Evolutionary conservation across 2,329 filamentous ascomycete genomes (phyloP).

Genomic region (Fusarium sp.): DNA sequence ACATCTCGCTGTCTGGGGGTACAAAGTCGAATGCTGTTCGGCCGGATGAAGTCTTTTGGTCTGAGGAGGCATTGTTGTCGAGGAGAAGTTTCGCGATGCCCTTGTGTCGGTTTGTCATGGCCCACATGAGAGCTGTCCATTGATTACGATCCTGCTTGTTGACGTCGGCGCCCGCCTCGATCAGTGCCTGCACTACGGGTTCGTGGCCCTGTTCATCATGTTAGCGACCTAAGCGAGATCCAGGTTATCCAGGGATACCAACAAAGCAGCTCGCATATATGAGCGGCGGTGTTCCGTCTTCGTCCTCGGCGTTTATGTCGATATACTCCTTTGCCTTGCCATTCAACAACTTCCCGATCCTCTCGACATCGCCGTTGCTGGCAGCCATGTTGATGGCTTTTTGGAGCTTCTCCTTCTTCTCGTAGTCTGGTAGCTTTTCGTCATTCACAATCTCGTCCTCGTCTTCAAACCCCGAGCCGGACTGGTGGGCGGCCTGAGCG

Average conservation of each 20-base stretch:
- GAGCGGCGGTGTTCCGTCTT: slow-evolving; percentile 94
- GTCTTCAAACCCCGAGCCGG: slow-evolving; percentile 78
- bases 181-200: slow-evolving; percentile 83
- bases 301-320: slow-evolving; percentile 88
- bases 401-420: slow-evolving; percentile 87
- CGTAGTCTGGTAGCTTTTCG: slow-evolving; percentile 76
- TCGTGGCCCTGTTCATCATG: slow-evolving; percentile 77
- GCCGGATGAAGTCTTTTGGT: slow-evolving; percentile 93
- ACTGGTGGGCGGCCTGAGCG: slow-evolving; percentile 86
- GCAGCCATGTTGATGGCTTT: slow-evolving; percentile 94
- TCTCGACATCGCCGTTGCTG: slow-evolving; percentile 91
- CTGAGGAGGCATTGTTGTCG: slow-evolving; percentile 93
- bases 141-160: slow-evolving; percentile 96
- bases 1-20: slow-evolving; percentile 94
- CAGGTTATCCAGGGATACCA: slow-evolving; percentile 50
- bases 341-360: slow-evolving; percentile 80
- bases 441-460: slow-evolving; percentile 84
- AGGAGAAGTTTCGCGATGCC: slow-evolving; percentile 92
- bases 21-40: slow-evolving; percentile 97
- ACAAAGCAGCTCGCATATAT: slow-evolving; percentile 99
- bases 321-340: slow-evolving; percentile 81
- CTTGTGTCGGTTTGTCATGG: slow-evolving; percentile 98
- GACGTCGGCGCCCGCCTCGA: slow-evolving; percentile 88
- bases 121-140: slow-evolving; percentile 99
- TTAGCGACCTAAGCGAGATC: slow-evolving; percentile 4